A percentile compares a stretch with the other conserved stretches of the same genome.
Evolutionary conservation across 1,284 basidiomycete species (phyloP).

Genomic region (Pyrrhoderma noxium): DNA sequence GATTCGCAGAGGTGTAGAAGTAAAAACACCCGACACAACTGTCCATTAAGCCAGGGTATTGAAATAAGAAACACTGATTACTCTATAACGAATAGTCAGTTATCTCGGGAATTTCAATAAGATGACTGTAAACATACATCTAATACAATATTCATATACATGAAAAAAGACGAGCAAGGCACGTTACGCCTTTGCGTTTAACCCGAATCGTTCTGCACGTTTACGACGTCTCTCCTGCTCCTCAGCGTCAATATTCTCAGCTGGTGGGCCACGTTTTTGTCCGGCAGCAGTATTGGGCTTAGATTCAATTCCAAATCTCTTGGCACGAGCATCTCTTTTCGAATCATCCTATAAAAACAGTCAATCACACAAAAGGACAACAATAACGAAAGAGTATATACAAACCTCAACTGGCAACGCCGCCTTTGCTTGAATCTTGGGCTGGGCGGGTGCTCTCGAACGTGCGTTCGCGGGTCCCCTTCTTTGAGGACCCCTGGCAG

Average conservation of each 20-base stretch:
- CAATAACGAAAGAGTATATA: slow-evolving; percentile 25
- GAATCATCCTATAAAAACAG: slow-evolving; percentile 34
- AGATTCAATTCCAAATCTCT: slow-evolving; percentile 40
- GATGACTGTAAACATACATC: too few species aligned
- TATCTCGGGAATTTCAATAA: too few species aligned
- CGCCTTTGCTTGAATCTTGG: not conserved
- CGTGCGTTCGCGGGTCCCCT: not conserved
- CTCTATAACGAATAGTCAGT: too few species aligned
- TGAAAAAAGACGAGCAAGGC: too few species aligned
- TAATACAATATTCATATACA: too few species aligned
- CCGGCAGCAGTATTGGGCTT: slow-evolving; percentile 12
- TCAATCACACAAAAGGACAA: not conserved
- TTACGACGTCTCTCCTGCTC: slow-evolving; percentile 52
- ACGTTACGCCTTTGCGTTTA: slow-evolving; percentile 11
- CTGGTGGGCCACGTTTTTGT: slow-evolving; percentile 38
- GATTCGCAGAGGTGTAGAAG: too few species aligned
- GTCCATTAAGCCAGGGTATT: too few species aligned
- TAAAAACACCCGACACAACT: too few species aligned
- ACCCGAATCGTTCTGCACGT: slow-evolving; percentile 54
- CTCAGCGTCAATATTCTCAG: slow-evolving; percentile 44
- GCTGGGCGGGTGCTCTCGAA: not conserved
- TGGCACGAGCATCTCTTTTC: slow-evolving; percentile 42
- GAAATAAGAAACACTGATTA: too few species aligned
- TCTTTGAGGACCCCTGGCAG: not conserved
- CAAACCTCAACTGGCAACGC: not conserved